Base-by-base conservation (phyloP, 176 grass and related monocot genomes). In the Carex kokanica region DNA sequence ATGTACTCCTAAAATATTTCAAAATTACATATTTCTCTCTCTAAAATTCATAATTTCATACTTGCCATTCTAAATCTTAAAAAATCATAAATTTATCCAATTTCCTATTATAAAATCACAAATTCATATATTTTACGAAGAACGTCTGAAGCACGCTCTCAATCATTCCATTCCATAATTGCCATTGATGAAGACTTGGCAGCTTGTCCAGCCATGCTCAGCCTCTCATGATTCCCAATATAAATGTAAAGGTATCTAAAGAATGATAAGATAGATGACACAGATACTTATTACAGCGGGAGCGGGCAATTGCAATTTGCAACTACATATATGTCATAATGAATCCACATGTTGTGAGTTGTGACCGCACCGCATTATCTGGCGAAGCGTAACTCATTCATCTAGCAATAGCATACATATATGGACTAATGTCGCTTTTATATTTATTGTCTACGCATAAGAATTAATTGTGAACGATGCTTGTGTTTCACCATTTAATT, bases 101-200 rank as follows among this genome's bases (percentile, higher is more conserved):
- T 34, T n/a, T n/a, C n/a, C n/a, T n/a, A n/a, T n/a, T n/a, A n/a
- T n/a, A n/a, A n/a, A n/a, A n/a, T n/a, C n/a, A n/a, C n/a, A n/a
- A n/a, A n/a, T n/a, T n/a, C n/a, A n/a, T 77, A 27, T 77, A 54
- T 38, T 38, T 5, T 4, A 77, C 1, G 14, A 1, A 77, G 49
- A 32, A 77, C 13, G 25, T 63, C 57, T 43, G 34, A 63, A 81
- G 34, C 78, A 81, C 57, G 78, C 78, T 63, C 31, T 62, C 57
- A 81, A 81, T 81, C 45, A 45, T 45, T 45, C 43, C 43, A 45
- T 49, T 38, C 36, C 6, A 80, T n/a, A n/a, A n/a, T n/a, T 62
- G 38, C 25, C 75, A 79, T 79, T 54, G 52, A 79, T 79, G 75
- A 34, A 79, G 74, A 78, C 45, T 23, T 49, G 45, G 10, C 45